These are phyloP conservation scores for Ogataea wickerhamii DNA, from an alignment of 805 yeast species.

Conservation along the genomic window DNA sequence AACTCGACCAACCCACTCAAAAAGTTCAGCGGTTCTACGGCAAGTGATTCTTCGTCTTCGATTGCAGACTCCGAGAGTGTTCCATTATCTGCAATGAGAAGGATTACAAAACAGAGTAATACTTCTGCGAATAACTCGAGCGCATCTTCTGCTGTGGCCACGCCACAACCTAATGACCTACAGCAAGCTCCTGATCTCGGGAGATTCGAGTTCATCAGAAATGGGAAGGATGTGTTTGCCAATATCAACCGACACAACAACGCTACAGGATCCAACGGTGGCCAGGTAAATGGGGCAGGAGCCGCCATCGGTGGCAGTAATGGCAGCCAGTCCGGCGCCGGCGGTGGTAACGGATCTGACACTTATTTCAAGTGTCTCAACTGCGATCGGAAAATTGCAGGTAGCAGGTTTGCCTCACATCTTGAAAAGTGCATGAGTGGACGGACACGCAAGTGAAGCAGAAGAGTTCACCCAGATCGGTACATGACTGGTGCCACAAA, in stretches of 20 bases:
- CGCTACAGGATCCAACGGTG: constrained; percentile 3
- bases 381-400: constrained; percentile 85
- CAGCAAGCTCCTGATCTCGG: constrained; percentile 28
- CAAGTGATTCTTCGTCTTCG: neutral
- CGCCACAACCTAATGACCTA: constrained; percentile 21
- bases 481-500: too few species aligned
- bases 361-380: constrained; percentile 72
- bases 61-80: constrained; percentile 8
- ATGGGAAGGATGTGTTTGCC: constrained; percentile 32
- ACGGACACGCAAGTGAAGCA: constrained; percentile 42
- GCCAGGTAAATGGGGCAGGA: constrained; percentile 4
- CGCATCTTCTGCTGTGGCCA: constrained; percentile 17
- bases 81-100: constrained; percentile 12
- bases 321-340: constrained; percentile 7
- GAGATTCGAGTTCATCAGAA: constrained; percentile 22
- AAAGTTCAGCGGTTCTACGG: neutral
- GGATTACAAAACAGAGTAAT: constrained; percentile 8
- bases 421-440: constrained; percentile 86
- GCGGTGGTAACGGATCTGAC: constrained; percentile 20
- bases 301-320: constrained; percentile 10
- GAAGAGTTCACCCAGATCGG: too few species aligned
- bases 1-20: constrained; percentile 14
- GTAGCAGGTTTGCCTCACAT: constrained; percentile 90
- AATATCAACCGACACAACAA: constrained; percentile 10
- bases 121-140: constrained; percentile 12